These are phyloP conservation scores for Zymoseptoria crescenta DNA, from an alignment of 2,329 filamentous ascomycete species.

Conservation along the genomic window DNA sequence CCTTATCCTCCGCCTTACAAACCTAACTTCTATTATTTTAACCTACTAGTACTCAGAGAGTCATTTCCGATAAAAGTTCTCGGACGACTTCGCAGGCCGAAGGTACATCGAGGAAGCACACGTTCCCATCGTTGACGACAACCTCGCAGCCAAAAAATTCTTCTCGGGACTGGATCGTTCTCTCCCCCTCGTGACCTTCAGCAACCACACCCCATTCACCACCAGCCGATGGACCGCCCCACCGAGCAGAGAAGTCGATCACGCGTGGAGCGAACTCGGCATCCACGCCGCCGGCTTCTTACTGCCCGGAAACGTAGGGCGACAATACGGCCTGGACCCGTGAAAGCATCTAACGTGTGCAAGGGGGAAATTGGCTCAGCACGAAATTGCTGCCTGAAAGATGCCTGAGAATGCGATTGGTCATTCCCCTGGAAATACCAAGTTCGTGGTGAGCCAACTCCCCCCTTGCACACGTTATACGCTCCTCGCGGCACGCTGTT, in stretches of 20 bases:
- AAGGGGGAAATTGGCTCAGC: no score
- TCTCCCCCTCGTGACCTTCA: slow-evolving; percentile 1
- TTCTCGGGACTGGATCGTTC: slow-evolving; percentile 3
- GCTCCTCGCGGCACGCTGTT: slow-evolving; percentile 1
- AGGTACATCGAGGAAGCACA: background rate
- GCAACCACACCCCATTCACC: slow-evolving; percentile 2
- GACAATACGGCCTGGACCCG: slow-evolving; percentile 4
- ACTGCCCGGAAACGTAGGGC: slow-evolving; percentile 2
- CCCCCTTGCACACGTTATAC: no score
- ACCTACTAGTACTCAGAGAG: background rate
- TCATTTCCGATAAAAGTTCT: background rate
- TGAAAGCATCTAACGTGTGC: slow-evolving; percentile 2
- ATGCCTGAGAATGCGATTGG: no score
- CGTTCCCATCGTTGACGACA: background rate
- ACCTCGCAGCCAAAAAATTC: background rate
- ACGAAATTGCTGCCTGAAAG: no score
- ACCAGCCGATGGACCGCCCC: slow-evolving; percentile 6
- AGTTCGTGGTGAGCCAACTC: no score
- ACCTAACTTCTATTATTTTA: background rate
- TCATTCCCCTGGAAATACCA: no score
- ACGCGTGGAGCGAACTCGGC: slow-evolving; percentile 7
- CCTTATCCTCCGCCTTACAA: background rate
- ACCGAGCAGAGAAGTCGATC: slow-evolving; percentile 5
- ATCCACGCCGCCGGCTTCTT: slow-evolving; percentile 3
- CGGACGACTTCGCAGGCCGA: background rate